Base-by-base conservation (phyloP, 257 asterid genomes). In the Plantago ovata region DNA sequence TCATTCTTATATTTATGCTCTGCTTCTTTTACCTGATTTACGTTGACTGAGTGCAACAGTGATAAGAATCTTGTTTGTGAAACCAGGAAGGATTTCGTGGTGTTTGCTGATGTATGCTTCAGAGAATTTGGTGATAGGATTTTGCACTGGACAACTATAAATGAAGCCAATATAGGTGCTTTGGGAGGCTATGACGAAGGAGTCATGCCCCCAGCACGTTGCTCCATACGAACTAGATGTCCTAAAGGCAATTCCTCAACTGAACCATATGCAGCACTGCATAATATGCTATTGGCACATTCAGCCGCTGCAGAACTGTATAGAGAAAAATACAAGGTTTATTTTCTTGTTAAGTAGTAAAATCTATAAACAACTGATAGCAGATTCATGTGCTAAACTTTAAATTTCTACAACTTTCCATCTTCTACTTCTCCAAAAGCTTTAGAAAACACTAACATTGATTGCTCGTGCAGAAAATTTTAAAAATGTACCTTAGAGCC, bases 61-160 rank as follows among this genome's bases (percentile, higher is more conserved):
- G 62, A 40, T 8, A 42, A 41, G 21, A 38, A 50, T 23, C n/a
- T 13, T 39, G 38, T 52, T 42, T 42, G n/a, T 49, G 13, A 38
- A 14, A 32, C 18, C 76, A 76, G 89, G 76, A 69, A 71, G 61
- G 83, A 81, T 72, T 81, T 79, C 20, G 42, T 36, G 18, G 79
- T 56, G 32, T 81, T 19, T 59, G 89, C 83, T 0, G 74, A 79
- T 61, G 79, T 62, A 40, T 79, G 89, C 68, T 82, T 82, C 33
- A 82, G 64, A 69, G 85, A 73, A 68, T 81, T 81, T 13, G 85
- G 89, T 4, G 83, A 81, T 61, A 60, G 89, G 67, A 76, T 82
- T 58, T 57, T 43, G 44, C 44, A 73, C 38, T 79, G 85, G 85
- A 82, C 83, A 6, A 79, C 85, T n/a, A 5, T 82, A n/a, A 82